phyloP scores from a whole-genome alignment of 1,139 yeast species.

The Lodderomyces elongisporus region DNA sequence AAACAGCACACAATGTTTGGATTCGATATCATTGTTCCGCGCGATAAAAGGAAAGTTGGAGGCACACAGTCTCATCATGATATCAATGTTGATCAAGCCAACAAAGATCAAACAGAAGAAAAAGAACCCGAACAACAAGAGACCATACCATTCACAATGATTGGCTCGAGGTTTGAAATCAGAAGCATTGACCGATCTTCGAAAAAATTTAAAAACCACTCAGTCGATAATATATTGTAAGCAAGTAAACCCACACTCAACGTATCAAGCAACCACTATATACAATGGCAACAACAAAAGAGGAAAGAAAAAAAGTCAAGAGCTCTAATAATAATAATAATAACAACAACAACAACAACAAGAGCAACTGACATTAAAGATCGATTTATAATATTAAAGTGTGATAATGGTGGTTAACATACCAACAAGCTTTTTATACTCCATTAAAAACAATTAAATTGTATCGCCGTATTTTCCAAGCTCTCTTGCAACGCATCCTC shows the following conservation, averaged over 20 bases:
- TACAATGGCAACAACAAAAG: too few relatives aligned
- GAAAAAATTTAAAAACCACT: conserved; percentile 77
- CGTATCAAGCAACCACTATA: too few relatives aligned
- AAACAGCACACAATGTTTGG: conserved; percentile 59
- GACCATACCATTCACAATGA: conserved; percentile 54
- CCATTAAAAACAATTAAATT: conserved; percentile 5
- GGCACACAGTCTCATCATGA: too few relatives aligned
- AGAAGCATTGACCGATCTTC: conserved; percentile 80
- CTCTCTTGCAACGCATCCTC: conserved; percentile 25
- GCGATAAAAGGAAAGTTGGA: background rate
- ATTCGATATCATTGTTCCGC: conserved; percentile 44
- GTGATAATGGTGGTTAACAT: too few relatives aligned
- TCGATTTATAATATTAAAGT: too few relatives aligned
- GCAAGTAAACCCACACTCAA: background rate
- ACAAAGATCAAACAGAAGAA: background rate
- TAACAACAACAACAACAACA: too few relatives aligned
- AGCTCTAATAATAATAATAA: too few relatives aligned
- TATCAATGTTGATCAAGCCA: background rate
- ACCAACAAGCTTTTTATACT: conserved; percentile 14
- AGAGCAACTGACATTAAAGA: too few relatives aligned
- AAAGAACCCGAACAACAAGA: conserved; percentile 12
- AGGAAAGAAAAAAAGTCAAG: too few relatives aligned
- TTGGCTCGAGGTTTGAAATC: conserved; percentile 76
- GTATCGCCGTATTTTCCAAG: conserved; percentile 1
- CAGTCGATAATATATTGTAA: conserved; percentile 51